phyloP scores from a whole-genome alignment of 169 alveolate species.

The Perkinsus chesapeaki region DNA sequence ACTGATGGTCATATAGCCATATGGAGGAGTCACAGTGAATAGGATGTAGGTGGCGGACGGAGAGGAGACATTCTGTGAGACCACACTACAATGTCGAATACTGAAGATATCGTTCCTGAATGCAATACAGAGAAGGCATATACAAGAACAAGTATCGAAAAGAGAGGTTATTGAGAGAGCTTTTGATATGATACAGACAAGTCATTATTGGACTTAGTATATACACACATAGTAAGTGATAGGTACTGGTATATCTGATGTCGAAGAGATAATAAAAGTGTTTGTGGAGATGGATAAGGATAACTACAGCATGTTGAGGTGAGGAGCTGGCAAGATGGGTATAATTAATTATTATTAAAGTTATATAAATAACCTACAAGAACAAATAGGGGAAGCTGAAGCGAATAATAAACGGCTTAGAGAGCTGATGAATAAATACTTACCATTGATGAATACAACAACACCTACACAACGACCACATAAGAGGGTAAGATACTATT shows the following conservation, averaged over 20 bases:
- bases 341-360: neutral
- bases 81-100: neutral
- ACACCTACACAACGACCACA: no score
- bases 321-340: neutral
- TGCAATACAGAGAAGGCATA: neutral
- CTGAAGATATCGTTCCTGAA: neutral
- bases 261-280: neutral
- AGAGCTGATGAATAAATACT: no score
- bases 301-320: neutral
- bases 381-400: neutral
- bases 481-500: no score
- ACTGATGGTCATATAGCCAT: no score
- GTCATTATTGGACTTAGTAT: neutral
- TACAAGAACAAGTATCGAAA: neutral
- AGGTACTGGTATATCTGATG: neutral
- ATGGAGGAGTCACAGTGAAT: no score
- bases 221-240: neutral
- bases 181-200: neutral
- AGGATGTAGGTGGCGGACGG: neutral
- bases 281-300: neutral
- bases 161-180: neutral
- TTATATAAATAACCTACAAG: neutral
- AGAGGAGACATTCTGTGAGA: neutral
- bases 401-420: neutral
- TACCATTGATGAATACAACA: no score